A percentile compares a stretch with the other conserved stretches of the same genome.
Evolutionary conservation across 805 yeast genomes (phyloP).

Genomic region (Scheffersomyces coipomensis): DNA sequence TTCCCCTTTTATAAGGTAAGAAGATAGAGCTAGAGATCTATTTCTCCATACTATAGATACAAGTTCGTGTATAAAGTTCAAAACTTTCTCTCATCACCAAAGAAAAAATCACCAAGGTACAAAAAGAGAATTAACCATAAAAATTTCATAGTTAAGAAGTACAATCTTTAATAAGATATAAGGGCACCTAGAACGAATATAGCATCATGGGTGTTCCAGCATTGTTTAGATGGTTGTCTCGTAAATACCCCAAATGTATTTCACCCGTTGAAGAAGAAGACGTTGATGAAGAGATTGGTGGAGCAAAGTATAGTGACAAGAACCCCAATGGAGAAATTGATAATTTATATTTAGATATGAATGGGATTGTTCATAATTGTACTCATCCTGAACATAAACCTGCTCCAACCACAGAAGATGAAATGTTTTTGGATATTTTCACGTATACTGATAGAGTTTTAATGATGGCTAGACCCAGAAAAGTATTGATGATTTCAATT

Average conservation of each 20-base stretch:
- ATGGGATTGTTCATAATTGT: conserved; percentile 99
- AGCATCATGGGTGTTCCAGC: conserved; percentile 91
- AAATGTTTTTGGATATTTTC: conserved; percentile 92
- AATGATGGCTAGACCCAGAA: conserved; percentile 92
- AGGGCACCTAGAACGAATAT: not conserved
- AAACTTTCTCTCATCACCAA: too few relatives aligned
- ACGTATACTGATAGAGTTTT: conserved; percentile 89
- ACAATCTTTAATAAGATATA: not conserved
- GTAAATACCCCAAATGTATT: conserved; percentile 90
- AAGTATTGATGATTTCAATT: conserved; percentile 89
- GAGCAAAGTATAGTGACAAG: conserved; percentile 66
- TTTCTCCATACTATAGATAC: too few relatives aligned
- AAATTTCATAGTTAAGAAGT: too few relatives aligned
- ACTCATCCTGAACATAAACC: conserved; percentile 97
- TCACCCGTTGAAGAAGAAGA: conserved; percentile 84
- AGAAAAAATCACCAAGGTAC: too few relatives aligned
- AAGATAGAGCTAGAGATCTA: too few relatives aligned
- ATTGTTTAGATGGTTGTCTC: conserved; percentile 91
- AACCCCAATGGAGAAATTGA: conserved; percentile 97
- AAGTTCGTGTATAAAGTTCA: too few relatives aligned
- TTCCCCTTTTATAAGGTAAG: too few relatives aligned
- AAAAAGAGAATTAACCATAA: too few relatives aligned
- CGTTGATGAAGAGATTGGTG: conserved; percentile 59
- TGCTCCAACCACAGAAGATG: conserved; percentile 94
- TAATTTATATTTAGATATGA: conserved; percentile 93